Evolutionary conservation across 2,329 filamentous ascomycete genomes (phyloP).

Genomic region (Fusarium torreyae): DNA sequence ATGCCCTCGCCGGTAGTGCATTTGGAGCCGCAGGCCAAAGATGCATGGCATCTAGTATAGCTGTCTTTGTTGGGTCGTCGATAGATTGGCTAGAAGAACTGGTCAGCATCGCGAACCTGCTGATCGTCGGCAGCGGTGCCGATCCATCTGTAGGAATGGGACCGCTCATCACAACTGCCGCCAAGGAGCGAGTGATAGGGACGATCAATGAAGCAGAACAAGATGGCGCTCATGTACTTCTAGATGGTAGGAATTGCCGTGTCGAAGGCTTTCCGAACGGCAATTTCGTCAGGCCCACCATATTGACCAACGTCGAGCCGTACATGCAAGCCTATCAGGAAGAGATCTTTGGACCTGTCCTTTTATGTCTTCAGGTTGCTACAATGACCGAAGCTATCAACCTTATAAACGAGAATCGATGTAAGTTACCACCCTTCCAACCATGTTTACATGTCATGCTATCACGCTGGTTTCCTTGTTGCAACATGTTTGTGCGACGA

Average conservation of each 20-base stretch:
- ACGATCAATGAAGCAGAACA: conserved; percentile 43
- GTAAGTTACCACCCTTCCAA: no score
- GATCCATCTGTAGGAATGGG: conserved; percentile 41
- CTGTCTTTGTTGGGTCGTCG: no score
- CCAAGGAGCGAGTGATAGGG: conserved; percentile 39
- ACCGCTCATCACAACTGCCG: conserved; percentile 40
- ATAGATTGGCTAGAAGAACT: no score
- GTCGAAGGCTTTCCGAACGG: conserved; percentile 46
- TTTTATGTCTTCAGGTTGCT: conserved; percentile 42
- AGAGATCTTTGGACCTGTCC: conserved; percentile 51
- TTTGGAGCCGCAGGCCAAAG: conserved; percentile 78
- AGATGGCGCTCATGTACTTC: conserved; percentile 43
- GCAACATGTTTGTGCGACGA: no score
- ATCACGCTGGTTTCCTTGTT: no score
- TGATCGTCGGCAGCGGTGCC: conserved; percentile 53
- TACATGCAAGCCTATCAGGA: conserved; percentile 46
- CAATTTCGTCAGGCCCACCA: conserved; percentile 40
- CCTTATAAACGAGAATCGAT: conserved; percentile 49
- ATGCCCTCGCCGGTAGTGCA: conserved; percentile 76
- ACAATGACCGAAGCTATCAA: conserved; percentile 47
- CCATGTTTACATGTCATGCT: no score
- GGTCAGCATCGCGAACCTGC: conserved; percentile 58
- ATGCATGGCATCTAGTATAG: conserved; percentile 71
- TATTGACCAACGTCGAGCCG: conserved; percentile 19
- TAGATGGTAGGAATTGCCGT: conserved; percentile 44